Conservation (phyloP, 1,139 yeast genomes). For the Protomyces macrosporus region DNA sequence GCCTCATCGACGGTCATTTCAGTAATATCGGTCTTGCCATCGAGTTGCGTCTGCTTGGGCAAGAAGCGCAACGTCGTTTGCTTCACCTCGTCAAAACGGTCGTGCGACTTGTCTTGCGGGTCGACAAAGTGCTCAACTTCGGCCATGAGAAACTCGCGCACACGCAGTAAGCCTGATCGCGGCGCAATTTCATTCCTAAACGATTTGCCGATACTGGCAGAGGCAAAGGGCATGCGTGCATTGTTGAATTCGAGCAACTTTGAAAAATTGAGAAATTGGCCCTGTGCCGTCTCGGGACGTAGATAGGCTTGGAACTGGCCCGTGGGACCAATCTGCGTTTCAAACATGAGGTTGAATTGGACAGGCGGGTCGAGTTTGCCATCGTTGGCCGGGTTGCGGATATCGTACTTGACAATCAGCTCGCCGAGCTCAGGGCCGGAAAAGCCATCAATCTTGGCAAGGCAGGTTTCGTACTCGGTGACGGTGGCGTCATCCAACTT, state of each 20-base stretch:
- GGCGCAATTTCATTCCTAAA: constrained; percentile 99
- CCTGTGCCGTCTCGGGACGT: constrained; percentile 99
- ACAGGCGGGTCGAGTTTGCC: constrained; percentile 82
- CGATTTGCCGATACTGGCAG: constrained; percentile 97
- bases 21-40: constrained; percentile 67
- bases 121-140: constrained; percentile 98
- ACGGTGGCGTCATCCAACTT: constrained; percentile 77
- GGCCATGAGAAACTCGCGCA: constrained; percentile 98
- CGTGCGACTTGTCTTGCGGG: constrained; percentile 78
- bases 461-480: constrained; percentile 71
- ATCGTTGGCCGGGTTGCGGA: constrained; percentile 86
- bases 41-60: constrained; percentile 80
- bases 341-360: constrained; percentile 97
- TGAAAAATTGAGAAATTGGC: constrained; percentile 92
- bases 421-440: constrained; percentile 91
- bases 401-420: constrained; percentile 70
- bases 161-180: constrained; percentile 93
- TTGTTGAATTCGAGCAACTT: constrained; percentile 93
- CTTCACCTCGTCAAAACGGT: constrained; percentile 68
- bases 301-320: constrained; percentile 92
- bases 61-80: constrained; percentile 69
- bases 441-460: constrained; percentile 89
- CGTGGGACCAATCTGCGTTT: constrained; percentile 98
- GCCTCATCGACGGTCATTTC: constrained; percentile 82
- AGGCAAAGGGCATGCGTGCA: constrained; percentile 96